These are phyloP conservation scores for Saccharomycopsis sp. DNA, from an alignment of 805 yeast species.

Conservation along the genomic window DNA sequence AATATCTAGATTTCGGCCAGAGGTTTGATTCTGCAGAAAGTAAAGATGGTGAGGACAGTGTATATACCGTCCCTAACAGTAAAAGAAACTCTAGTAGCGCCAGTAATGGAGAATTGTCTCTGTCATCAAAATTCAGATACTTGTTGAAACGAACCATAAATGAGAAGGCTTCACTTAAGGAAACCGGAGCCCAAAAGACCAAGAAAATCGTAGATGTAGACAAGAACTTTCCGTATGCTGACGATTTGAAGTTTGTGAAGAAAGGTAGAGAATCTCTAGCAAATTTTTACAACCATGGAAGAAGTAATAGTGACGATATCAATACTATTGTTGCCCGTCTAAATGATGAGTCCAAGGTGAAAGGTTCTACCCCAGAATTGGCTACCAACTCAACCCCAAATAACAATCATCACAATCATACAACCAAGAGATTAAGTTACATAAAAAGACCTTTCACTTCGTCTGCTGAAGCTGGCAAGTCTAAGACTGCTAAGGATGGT, in stretches of 20 bases:
- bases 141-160: slow-evolving; percentile 41
- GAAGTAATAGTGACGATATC: slow-evolving; percentile 20
- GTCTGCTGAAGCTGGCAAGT: slow-evolving; percentile 8
- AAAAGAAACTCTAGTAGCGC: neutral
- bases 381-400: neutral
- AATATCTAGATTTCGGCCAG: slow-evolving; percentile 17
- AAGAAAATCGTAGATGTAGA: neutral
- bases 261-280: neutral
- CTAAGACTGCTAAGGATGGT: neutral
- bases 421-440: slow-evolving; percentile 16
- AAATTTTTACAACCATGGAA: slow-evolving; percentile 2
- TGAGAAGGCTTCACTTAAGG: too few relatives aligned
- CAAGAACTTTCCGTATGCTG: neutral
- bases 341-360: slow-evolving; percentile 1
- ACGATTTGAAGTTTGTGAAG: neutral
- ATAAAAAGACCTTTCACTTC: slow-evolving; percentile 18
- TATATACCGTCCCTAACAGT: neutral
- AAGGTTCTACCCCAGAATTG: neutral
- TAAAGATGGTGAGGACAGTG: neutral
- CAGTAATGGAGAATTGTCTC: slow-evolving; percentile 32
- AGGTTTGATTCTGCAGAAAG: slow-evolving; percentile 22
- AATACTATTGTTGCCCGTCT: neutral
- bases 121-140: slow-evolving; percentile 52
- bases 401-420: neutral
- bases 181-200: neutral